Percentiles rank a stretch among this genome's conserved stretches.
Conservation (phyloP, 2,329 filamentous ascomycete species). For the Fusarium sp. region DNA sequence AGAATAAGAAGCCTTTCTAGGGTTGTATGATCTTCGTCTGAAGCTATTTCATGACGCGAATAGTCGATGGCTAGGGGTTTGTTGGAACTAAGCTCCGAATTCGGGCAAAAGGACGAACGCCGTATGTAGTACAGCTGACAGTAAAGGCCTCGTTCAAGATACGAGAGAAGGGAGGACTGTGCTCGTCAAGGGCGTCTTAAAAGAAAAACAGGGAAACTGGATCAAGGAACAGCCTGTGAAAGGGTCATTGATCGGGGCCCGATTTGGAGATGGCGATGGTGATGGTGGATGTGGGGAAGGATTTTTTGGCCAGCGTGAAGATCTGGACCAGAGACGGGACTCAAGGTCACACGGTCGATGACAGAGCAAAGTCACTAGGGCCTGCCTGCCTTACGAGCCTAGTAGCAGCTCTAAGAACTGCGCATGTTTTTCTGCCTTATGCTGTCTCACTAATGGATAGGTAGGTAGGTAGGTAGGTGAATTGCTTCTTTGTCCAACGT, state of each 20-base stretch:
- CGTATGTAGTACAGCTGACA: neutral
- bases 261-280: conserved; percentile 15
- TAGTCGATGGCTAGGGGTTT: neutral
- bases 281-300: conserved; percentile 15
- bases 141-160: neutral
- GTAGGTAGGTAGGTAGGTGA: neutral
- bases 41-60: conserved; percentile 29
- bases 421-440: neutral
- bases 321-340: conserved; percentile 12
- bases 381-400: neutral
- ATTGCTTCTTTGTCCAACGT: conserved; percentile 1
- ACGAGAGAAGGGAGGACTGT: neutral
- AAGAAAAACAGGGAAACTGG: neutral
- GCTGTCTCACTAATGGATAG: neutral
- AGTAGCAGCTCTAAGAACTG: neutral
- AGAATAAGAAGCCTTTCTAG: conserved; percentile 1
- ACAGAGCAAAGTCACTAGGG: neutral
- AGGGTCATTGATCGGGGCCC: conserved; percentile 28
- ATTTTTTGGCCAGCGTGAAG: conserved; percentile 6
- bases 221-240: conserved; percentile 16
- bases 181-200: neutral
- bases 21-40: conserved; percentile 19
- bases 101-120: neutral
- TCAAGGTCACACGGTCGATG: conserved; percentile 8
- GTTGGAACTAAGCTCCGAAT: neutral